Conservation (phyloP, 78 protist genomes). For the Speleostelium caveatum region DNA sequence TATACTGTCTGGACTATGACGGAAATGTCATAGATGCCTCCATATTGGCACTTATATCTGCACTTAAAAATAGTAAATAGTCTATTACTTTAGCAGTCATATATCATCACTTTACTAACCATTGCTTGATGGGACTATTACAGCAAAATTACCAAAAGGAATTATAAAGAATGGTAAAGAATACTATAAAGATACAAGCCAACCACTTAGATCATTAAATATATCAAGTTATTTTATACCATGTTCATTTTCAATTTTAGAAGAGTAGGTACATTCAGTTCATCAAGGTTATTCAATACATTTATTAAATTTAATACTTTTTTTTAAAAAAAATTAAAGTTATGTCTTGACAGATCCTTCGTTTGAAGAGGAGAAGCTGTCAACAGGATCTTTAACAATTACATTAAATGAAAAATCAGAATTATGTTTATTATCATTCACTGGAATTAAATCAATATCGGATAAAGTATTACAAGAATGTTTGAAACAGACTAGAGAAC, state of each 20-base stretch:
- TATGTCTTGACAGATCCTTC: constrained; percentile 74
- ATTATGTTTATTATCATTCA: constrained; percentile 32
- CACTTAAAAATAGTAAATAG: constrained; percentile 74
- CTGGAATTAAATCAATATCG: constrained; percentile 16
- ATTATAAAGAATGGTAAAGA: constrained; percentile 35
- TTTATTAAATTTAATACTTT: not conserved
- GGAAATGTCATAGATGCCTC: constrained; percentile 79
- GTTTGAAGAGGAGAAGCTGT: constrained; percentile 72
- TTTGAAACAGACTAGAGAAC: constrained; percentile 35
- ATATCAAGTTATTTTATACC: constrained; percentile 50
- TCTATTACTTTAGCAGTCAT: too few relatives aligned
- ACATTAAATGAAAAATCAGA: constrained; percentile 42
- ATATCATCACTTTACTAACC: not conserved
- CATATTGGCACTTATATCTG: constrained; percentile 62
- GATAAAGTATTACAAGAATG: constrained; percentile 27
- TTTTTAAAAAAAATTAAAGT: constrained; percentile 11
- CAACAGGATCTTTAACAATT: constrained; percentile 43
- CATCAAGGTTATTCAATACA: not conserved
- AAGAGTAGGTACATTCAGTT: constrained; percentile 25
- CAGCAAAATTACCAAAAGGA: constrained; percentile 69
- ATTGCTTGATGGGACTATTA: not conserved
- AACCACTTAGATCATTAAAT: constrained; percentile 20
- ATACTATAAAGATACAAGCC: constrained; percentile 24
- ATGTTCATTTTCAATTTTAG: constrained; percentile 58
- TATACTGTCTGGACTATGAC: constrained; percentile 80